Evolutionary conservation across 2,329 filamentous ascomycete species (phyloP).

Genomic region (Ilyonectria robusta): DNA sequence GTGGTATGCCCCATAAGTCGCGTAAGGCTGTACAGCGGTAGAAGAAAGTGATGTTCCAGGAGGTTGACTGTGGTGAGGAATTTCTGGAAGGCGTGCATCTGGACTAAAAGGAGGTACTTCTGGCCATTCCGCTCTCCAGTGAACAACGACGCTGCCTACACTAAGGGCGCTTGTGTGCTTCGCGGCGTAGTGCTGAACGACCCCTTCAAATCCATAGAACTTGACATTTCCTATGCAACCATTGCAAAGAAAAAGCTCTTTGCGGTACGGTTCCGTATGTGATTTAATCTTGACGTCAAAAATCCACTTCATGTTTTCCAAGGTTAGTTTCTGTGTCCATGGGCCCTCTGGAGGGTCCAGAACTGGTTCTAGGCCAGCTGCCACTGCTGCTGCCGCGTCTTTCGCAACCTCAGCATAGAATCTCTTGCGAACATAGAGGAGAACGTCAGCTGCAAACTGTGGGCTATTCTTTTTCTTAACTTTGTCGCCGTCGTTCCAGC

Average conservation of each 20-base stretch:
- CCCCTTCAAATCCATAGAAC: slow-evolving; percentile 81
- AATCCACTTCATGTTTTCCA: slow-evolving; percentile 91
- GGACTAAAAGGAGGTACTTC: slow-evolving; percentile 79
- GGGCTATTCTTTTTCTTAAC: slow-evolving; percentile 75
- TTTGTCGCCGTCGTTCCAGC: slow-evolving; percentile 75
- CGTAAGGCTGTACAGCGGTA: slow-evolving; percentile 11
- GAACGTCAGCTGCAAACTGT: slow-evolving; percentile 79
- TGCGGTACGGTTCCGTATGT: slow-evolving; percentile 74
- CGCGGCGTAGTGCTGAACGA: slow-evolving; percentile 86
- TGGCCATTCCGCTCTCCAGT: slow-evolving; percentile 88
- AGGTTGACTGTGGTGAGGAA: slow-evolving; percentile 13
- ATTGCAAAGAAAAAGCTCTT: slow-evolving; percentile 83
- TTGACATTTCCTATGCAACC: slow-evolving; percentile 76
- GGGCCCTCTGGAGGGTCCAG: slow-evolving; percentile 67
- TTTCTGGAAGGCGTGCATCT: slow-evolving; percentile 62
- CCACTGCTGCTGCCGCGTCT: slow-evolving; percentile 63
- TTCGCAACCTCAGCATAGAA: slow-evolving; percentile 75
- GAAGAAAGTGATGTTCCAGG: slow-evolving; percentile 16
- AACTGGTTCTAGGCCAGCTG: slow-evolving; percentile 60
- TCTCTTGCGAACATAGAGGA: slow-evolving; percentile 76
- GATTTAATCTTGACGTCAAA: slow-evolving; percentile 84
- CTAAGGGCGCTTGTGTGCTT: slow-evolving; percentile 83
- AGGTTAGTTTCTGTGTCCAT: slow-evolving; percentile 74
- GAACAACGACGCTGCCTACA: slow-evolving; percentile 78
- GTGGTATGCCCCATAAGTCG: slow-evolving; percentile 31